phyloP scores from a whole-genome alignment of 306 rosid species.

The Mimosa pudica region DNA sequence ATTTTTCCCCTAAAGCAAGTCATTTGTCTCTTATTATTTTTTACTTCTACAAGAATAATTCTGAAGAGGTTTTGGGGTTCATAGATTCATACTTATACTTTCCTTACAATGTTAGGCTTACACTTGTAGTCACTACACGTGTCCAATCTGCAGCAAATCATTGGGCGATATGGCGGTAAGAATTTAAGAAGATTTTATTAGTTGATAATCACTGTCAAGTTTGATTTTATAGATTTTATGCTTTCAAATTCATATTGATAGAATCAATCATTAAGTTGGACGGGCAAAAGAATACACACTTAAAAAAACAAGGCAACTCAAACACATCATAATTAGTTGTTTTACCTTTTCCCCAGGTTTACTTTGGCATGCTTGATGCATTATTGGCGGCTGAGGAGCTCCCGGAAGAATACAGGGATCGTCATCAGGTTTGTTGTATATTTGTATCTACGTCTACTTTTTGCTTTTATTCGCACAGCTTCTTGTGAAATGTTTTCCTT shows the following conservation, averaged over 20 bases:
- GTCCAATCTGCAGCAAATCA: constrained; percentile 99
- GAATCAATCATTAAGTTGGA: constrained; percentile 28
- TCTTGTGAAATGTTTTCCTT: constrained; percentile 1
- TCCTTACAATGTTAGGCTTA: constrained; percentile 70
- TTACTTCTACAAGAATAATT: neutral
- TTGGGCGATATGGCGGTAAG: constrained; percentile 99
- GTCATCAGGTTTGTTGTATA: constrained; percentile 62
- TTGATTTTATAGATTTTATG: constrained; percentile 9
- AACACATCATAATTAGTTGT: constrained; percentile 35
- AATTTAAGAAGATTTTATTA: constrained; percentile 26
- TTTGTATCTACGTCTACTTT: constrained; percentile 8
- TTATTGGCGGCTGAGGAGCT: constrained; percentile 94
- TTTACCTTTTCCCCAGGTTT: constrained; percentile 64
- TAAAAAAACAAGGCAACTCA: neutral
- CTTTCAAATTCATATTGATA: constrained; percentile 13
- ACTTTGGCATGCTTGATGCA: constrained; percentile 99
- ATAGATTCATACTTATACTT: constrained; percentile 38
- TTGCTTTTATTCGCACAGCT: constrained; percentile 13
- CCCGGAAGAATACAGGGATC: constrained; percentile 91
- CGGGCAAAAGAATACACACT: neutral
- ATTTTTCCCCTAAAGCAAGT: neutral
- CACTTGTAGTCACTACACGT: constrained; percentile 94
- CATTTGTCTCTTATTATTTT: constrained; percentile 14
- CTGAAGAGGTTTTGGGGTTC: constrained; percentile 26
- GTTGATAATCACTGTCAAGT: constrained; percentile 20